These are phyloP conservation scores for Lunasporangiospora selenospora DNA, from an alignment of 192 early-diverging fungal genomes.

Conservation along the genomic window DNA sequence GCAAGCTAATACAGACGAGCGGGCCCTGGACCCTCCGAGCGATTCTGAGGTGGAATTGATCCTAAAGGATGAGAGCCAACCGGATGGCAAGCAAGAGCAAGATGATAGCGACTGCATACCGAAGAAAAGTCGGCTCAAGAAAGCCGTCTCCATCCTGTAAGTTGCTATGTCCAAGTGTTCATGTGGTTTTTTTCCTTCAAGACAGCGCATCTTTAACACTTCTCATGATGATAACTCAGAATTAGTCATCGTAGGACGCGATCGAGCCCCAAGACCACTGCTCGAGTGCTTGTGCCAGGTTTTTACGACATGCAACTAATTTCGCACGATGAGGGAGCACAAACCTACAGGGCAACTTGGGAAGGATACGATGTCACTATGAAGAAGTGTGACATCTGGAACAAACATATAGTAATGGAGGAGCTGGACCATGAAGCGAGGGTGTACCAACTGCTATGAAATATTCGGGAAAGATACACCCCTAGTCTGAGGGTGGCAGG, in stretches of 20 bases:
- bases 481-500: constrained; percentile 6
- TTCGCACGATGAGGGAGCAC: constrained; percentile 9
- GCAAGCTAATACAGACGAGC: constrained; percentile 15
- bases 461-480: constrained; percentile 10
- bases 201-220: neutral
- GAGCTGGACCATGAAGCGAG: constrained; percentile 19
- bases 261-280: neutral
- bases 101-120: neutral
- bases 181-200: constrained; percentile 4
- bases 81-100: neutral
- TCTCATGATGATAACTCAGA: neutral
- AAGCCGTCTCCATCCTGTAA: constrained; percentile 1
- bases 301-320: constrained; percentile 12
- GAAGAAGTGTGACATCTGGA: constrained; percentile 20
- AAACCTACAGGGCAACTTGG: constrained; percentile 12
- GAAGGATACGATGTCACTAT: constrained; percentile 8
- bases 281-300: constrained; percentile 1
- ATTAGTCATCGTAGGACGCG: constrained; percentile 3
- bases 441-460: constrained; percentile 12
- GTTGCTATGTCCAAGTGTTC: neutral
- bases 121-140: constrained; percentile 7
- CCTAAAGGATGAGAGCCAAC: constrained; percentile 6
- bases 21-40: constrained; percentile 7
- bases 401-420: constrained; percentile 2
- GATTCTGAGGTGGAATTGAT: constrained; percentile 2